Base-by-base conservation (phyloP, 2,329 filamentous ascomycete genomes). In the Neonectria punicea region DNA sequence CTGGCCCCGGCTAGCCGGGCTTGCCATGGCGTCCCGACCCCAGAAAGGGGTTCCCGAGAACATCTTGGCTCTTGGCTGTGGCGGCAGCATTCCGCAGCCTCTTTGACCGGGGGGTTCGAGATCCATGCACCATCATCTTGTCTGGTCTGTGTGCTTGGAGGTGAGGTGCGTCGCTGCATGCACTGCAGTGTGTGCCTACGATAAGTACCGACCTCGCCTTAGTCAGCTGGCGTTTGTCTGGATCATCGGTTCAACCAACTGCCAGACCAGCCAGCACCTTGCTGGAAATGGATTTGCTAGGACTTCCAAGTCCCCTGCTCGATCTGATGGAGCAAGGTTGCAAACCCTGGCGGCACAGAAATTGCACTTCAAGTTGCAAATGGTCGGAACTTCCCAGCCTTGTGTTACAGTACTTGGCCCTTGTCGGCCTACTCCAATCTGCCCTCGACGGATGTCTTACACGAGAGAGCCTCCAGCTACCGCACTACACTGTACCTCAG, bases 31-130 rank as follows among this genome's bases (percentile, higher is more conserved):
- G 69, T 53, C 63, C 56, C 57, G 53, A 64, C 66, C 70, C 70
- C 72, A 67, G 69, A 74, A 73, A 74, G 70, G 72, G 66, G 72
- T 63, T 70, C 70, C 63, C 43, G 62, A 71, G 56, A 50, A 53
- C 53, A 28, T 65, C 63, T 72, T 73, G 63, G 70, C 68, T 68
- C 65, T 66, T 53, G 46, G 56, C 51, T 65, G 72, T 73, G 72
- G 70, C 68, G 72, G 72, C 61, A 74, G 70, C 67, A 69, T 74
- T 74, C 72, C 72, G 72, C 72, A 73, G 70, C 72, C 68, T 70
- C 62, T 67, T 39, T 54, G 57, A 68, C 67, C 73, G 65, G 70
- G 70, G 62, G 47, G 25, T 25, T 58, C 49, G 57, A 65, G 71
- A 73, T 70, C 66, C 69, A 61, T 60, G 63, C 63, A 34, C 56